These are phyloP conservation scores for Metschnikowia orientalis DNA, from an alignment of 805 yeast genomes.

Conservation along the genomic window DNA sequence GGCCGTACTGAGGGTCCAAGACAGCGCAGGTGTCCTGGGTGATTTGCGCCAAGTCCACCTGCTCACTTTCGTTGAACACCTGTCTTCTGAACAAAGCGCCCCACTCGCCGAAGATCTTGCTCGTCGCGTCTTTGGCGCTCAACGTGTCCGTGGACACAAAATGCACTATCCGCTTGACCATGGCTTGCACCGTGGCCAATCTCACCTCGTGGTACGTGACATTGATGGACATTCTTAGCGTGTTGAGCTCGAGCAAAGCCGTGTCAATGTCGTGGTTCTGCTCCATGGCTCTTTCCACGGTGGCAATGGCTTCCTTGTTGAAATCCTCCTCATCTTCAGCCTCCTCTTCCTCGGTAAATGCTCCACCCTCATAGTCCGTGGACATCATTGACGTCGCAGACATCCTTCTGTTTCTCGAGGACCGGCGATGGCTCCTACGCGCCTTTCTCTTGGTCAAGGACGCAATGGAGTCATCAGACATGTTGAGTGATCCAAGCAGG, in stretches of 20 bases:
- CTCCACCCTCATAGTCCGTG: constrained; percentile 45
- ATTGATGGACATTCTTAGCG: constrained; percentile 95
- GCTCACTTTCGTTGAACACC: constrained; percentile 76
- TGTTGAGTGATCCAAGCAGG: constrained; percentile 43
- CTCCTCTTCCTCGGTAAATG: constrained; percentile 33
- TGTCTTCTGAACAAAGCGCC: constrained; percentile 76
- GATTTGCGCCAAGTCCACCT: constrained; percentile 59
- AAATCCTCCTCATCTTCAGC: constrained; percentile 61
- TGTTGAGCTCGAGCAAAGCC: constrained; percentile 86
- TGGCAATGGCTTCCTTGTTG: constrained; percentile 85
- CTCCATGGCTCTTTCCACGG: constrained; percentile 86
- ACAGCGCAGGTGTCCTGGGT: constrained; percentile 43
- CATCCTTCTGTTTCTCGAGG: constrained; percentile 27
- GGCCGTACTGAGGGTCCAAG: constrained; percentile 39
- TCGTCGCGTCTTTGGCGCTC: constrained; percentile 69
- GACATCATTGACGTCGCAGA: constrained; percentile 35
- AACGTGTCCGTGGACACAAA: constrained; percentile 74
- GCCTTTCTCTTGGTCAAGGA: constrained; percentile 46
- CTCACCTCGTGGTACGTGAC: constrained; percentile 93
- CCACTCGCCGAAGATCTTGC: constrained; percentile 78
- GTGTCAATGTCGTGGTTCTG: constrained; percentile 92
- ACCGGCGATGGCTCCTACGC: constrained; percentile 29
- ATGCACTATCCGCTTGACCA: constrained; percentile 64
- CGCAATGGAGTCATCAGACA: constrained; percentile 57
- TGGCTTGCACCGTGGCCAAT: constrained; percentile 69